phyloP scores from a whole-genome alignment of 148 eudicot species.

The Rhododendron ovatum region DNA sequence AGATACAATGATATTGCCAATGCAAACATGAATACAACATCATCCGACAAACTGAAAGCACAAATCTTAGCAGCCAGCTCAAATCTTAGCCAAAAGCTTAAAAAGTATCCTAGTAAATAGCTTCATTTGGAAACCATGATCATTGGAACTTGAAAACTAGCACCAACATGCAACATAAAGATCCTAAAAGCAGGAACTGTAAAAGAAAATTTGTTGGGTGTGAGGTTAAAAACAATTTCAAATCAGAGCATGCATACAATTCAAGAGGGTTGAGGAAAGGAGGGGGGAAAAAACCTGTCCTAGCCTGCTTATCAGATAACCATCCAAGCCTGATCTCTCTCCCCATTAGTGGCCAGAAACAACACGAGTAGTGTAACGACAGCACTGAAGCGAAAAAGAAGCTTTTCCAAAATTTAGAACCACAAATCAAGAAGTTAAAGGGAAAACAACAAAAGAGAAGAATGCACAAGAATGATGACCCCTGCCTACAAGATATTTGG shows the following conservation, averaged over 20 bases:
- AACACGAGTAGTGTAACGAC: background rate
- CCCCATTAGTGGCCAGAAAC: background rate
- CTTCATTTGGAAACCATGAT: background rate
- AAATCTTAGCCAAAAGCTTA: background rate
- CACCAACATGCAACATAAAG: background rate
- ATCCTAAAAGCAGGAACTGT: background rate
- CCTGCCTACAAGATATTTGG: slow-evolving; percentile 71
- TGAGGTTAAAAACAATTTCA: background rate
- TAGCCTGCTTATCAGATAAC: background rate
- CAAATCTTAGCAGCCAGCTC: too few species aligned
- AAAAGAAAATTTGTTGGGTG: background rate
- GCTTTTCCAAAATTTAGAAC: slow-evolving; percentile 12
- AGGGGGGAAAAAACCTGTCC: background rate
- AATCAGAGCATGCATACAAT: background rate
- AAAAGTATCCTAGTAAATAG: background rate
- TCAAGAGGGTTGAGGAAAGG: background rate
- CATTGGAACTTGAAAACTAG: background rate
- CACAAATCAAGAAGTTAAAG: background rate
- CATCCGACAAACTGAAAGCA: background rate
- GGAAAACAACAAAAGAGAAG: slow-evolving; percentile 4
- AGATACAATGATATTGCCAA: background rate
- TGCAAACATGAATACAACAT: background rate
- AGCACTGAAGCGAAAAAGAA: background rate
- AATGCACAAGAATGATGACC: slow-evolving; percentile 10
- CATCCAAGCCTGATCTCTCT: background rate